Evolutionary conservation across 768 basidiomycete species (phyloP), one percentile per base, ranked within the genome.

Genomic region (Rhizopogon rudus): DNA sequence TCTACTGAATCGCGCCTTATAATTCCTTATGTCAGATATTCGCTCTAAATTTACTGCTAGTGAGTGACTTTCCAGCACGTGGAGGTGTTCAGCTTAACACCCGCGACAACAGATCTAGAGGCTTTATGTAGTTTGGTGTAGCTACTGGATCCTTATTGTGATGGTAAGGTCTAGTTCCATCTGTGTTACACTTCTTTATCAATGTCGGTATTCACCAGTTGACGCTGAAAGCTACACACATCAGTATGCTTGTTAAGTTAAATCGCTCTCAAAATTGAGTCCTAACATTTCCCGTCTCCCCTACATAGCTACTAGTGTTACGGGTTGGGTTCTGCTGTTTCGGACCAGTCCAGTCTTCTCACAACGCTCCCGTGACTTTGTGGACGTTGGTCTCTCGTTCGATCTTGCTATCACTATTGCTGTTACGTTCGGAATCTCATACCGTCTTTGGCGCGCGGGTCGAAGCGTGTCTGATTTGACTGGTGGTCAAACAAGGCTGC

Each of bases 371-470:
- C 54, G 53, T 53, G 54, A 51, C 12, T 53, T 53, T 25, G 50
- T 35, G 17, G 53, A 53, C 31, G 54, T 46, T 14, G 45, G 54
- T 39, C 57, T 57, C 61, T 46, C 57, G 3, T 40, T 63, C 9
- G 61, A 61, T 48, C 42, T 63, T 37, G 10, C 37, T n/a, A 5
- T 63, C 29, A 63, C 61, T 20, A 46, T 46, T 22, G 20, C 31
- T 33, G 35, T 63, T 8, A 63, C 61, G 6, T 28, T 16, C 14
- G 61, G 58, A n/a, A 61, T 63, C 31, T 54, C 61, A 6, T 59
- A 52, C 8, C 17, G 55, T 29, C 44, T 63, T 51, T 63, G 61
- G 61, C 40, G 40, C 20, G 44, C 42, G 31, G 50, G 52, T 3
- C 44, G 35, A 16, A 28, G 52, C 25, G 29, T 31, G 16, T 16